Conservation (phyloP, 2,329 filamentous ascomycete species). For the Aspergillus floridensis region DNA sequence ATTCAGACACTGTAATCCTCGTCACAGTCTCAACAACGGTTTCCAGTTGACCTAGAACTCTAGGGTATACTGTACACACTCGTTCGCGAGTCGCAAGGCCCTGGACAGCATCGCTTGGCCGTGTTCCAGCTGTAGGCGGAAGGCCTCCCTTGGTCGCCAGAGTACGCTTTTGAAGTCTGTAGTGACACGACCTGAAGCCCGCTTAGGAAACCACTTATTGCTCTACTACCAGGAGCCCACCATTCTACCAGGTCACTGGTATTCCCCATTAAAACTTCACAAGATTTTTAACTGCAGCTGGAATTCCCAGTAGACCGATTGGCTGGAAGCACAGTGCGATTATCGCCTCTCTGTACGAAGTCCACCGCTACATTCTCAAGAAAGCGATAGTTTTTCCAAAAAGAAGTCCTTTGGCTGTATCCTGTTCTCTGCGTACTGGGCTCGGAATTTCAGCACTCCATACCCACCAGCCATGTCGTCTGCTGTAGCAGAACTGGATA, state of each 20-base stretch:
- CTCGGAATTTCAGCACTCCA: constrained; percentile 11
- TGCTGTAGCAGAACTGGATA: constrained; percentile 86
- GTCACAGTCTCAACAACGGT: neutral
- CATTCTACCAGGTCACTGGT: constrained; percentile 16
- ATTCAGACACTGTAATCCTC: constrained; percentile 17
- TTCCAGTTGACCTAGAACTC: constrained; percentile 16
- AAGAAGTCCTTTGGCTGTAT: constrained; percentile 10
- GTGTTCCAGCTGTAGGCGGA: constrained; percentile 41
- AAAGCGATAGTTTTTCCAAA: constrained; percentile 19
- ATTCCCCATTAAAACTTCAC: constrained; percentile 17
- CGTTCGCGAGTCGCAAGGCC: constrained; percentile 29
- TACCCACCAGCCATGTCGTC: constrained; percentile 61
- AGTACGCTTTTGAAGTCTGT: constrained; percentile 36
- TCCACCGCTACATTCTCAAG: neutral
- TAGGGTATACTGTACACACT: constrained; percentile 40
- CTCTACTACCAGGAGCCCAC: constrained; percentile 1
- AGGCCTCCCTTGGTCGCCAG: constrained; percentile 29
- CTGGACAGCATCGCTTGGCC: constrained; percentile 36
- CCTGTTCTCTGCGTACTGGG: constrained; percentile 13
- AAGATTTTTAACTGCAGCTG: constrained; percentile 20
- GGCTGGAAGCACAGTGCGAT: constrained; percentile 13
- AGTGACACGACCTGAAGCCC: constrained; percentile 36
- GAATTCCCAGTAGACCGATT: constrained; percentile 27
- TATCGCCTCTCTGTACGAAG: neutral
- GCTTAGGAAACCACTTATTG: constrained; percentile 23